These are phyloP conservation scores for Musa schizocarpa DNA, from an alignment of 176 grass and related monocot species.

Conservation along the genomic window DNA sequence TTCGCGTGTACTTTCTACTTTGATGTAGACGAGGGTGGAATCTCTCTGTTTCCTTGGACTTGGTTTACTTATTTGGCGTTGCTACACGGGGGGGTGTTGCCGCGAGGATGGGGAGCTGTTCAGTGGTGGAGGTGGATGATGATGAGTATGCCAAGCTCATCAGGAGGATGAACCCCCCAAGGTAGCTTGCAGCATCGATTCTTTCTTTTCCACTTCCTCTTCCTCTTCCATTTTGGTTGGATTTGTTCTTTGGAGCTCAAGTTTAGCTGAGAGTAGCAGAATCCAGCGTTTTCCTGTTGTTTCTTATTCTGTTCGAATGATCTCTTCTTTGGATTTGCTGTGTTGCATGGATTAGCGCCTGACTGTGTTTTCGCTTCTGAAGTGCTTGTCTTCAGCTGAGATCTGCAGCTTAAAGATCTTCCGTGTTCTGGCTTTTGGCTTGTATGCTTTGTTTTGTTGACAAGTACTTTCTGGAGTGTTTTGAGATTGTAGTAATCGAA, in stretches of 20 bases:
- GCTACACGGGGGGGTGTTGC: background rate
- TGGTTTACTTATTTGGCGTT: background rate
- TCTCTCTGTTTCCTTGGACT: background rate
- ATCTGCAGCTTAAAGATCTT: background rate
- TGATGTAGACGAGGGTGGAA: no score
- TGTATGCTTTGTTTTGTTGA: background rate
- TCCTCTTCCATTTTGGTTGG: background rate
- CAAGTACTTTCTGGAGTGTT: background rate
- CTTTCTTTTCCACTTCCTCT: background rate
- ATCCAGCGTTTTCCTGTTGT: no score
- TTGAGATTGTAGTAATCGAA: background rate
- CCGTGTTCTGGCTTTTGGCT: background rate
- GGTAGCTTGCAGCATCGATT: conserved; percentile 20
- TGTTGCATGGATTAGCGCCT: no score
- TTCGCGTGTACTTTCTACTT: no score
- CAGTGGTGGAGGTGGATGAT: conserved; percentile 27
- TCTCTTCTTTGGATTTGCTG: no score
- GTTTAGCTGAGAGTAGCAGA: no score
- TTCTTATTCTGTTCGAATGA: no score
- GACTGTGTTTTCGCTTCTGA: background rate
- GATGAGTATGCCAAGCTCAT: conserved; percentile 80
- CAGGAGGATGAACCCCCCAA: conserved; percentile 78
- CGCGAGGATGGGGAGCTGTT: background rate
- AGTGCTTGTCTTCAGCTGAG: background rate
- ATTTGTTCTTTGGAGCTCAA: background rate